Base-by-base conservation (phyloP, 257 asterid species). In the Striga asiatica region DNA sequence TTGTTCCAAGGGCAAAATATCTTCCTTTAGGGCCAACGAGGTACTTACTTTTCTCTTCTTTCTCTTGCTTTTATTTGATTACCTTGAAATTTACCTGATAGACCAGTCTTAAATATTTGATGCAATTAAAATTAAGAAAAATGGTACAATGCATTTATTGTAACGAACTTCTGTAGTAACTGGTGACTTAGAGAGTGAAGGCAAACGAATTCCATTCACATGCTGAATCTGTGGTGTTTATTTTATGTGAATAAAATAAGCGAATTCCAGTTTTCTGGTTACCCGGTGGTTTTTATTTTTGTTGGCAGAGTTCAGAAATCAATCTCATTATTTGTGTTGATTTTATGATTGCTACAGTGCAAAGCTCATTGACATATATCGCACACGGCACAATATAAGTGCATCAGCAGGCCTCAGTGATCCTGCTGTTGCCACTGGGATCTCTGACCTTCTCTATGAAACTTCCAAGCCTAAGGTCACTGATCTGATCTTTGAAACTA, bases 11-110 rank as follows among this genome's bases (percentile, higher is more conserved):
- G 73, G 71, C 93, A 47, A 92, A 92, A 60, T 92, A 92, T 78
- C 95, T 92, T 57, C 98, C 98, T 60, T 72, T 92, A 62, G 98
- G 98, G 63, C 95, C 98, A 55, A 92, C 98, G 38, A 92, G 98
- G 98, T 92, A 69, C 64, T 37, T 43, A 32, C 42, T 6, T 56
- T 64, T 43, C 38, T 32, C 59, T 22, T 8, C 53, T 21, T 62
- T 60, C 50, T 62, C 60, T 60, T 49, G 45, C 57, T 50, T 27
- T 66, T 52, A 45, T 57, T 14, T 67, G 62, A 58, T 58, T 55
- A 50, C 50, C 39, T 74, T 20, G 45, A 20, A 24, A 17, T 61
- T 53, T 41, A 13, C 52, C 24, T 66, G 66, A 56, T 59, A 51
- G 32, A 49, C 43, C 50, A 49, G 18, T 52, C 58, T 28, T 28